Evolutionary conservation across 768 basidiomycete species (phyloP).

Genomic region (Boletus sp.): DNA sequence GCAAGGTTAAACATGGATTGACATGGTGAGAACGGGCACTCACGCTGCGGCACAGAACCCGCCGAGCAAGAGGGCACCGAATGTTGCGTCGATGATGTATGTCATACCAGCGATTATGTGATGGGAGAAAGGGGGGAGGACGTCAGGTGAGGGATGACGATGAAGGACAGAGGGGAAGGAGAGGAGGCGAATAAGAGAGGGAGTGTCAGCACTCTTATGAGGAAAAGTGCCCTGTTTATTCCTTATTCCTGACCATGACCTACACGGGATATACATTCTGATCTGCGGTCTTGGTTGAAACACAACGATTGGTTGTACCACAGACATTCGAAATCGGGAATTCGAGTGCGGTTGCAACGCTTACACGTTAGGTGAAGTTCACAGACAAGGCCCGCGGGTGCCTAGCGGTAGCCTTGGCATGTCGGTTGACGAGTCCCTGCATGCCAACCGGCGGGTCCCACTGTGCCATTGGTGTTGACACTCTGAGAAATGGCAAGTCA

Average conservation of each 20-base stretch:
- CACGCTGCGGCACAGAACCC: constrained; percentile 30
- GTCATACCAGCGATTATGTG: constrained; percentile 5
- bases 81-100: constrained; percentile 15
- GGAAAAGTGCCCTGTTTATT: background rate
- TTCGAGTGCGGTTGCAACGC: background rate
- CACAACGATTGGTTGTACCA: background rate
- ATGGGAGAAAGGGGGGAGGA: background rate
- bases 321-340: background rate
- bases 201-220: background rate
- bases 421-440: background rate
- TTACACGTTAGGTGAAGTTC: background rate
- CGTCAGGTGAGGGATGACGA: background rate
- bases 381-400: background rate
- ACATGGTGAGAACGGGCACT: background rate
- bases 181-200: background rate
- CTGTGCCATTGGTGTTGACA: background rate
- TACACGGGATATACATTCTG: background rate
- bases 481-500: no score
- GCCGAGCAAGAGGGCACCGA: constrained; percentile 30
- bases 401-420: background rate
- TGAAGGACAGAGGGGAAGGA: background rate
- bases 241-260: background rate
- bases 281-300: background rate
- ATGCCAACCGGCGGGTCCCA: background rate
- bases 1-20: background rate